A percentile compares a stretch with the other conserved stretches of the same genome.
These are phyloP conservation scores for Curvularia lunata DNA, from an alignment of 2,329 filamentous ascomycete species.

Conservation along the genomic window DNA sequence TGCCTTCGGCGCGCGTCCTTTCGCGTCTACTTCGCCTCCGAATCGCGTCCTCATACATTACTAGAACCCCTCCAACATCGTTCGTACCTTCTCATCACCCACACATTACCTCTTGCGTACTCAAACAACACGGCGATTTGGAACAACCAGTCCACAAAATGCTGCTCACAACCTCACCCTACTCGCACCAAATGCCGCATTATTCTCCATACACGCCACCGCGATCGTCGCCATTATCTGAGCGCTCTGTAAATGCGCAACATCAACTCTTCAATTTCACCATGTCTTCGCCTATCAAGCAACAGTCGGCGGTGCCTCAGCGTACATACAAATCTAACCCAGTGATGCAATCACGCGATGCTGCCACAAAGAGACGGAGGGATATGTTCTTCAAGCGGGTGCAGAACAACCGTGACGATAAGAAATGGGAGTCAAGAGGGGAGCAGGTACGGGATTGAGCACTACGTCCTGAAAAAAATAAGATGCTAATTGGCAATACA, in stretches of 20 bases:
- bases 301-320: slow-evolving; percentile 28
- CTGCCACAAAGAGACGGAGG: slow-evolving; percentile 67
- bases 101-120: slow-evolving; percentile 2
- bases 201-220: slow-evolving; percentile 39
- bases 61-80: slow-evolving; percentile 30
- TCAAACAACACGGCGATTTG: background rate
- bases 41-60: background rate
- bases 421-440: slow-evolving; percentile 53
- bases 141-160: slow-evolving; percentile 16
- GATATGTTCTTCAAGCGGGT: slow-evolving; percentile 71
- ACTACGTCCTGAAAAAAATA: background rate
- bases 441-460: slow-evolving; percentile 51
- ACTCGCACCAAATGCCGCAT: slow-evolving; percentile 32
- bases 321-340: slow-evolving; percentile 67
- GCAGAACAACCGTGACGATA: slow-evolving; percentile 53
- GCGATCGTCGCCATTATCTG: slow-evolving; percentile 54
- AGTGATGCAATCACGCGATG: slow-evolving; percentile 64
- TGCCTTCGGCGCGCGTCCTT: slow-evolving; percentile 13
- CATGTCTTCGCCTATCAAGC: slow-evolving; percentile 33
- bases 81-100: background rate
- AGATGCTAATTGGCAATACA: slow-evolving; percentile 26
- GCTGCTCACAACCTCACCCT: slow-evolving; percentile 41
- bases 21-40: background rate
- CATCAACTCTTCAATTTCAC: slow-evolving; percentile 37
- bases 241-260: slow-evolving; percentile 50